Conservation (phyloP, 2,329 filamentous ascomycete genomes). For the Achaetomium macrosporum region DNA sequence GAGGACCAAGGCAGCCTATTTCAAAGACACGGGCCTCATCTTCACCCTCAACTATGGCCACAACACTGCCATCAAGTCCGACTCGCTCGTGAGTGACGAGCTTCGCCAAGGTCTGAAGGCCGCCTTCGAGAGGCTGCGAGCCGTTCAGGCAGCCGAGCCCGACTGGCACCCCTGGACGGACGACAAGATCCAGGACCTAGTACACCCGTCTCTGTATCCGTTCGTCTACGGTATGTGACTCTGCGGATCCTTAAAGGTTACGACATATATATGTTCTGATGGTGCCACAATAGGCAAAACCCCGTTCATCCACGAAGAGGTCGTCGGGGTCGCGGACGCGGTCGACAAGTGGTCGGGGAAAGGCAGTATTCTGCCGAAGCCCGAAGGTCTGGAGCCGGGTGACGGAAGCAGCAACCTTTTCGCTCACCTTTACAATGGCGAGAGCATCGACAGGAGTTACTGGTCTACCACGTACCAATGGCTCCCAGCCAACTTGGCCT, state of each 20-base stretch:
- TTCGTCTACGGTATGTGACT: slow-evolving; percentile 37
- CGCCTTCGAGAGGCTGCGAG: slow-evolving; percentile 38
- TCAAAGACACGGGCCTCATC: slow-evolving; percentile 35
- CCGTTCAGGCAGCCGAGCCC: slow-evolving; percentile 33
- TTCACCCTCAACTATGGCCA: slow-evolving; percentile 38
- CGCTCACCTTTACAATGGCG: not conserved
- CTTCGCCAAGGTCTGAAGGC: slow-evolving; percentile 31
- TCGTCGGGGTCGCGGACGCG: slow-evolving; percentile 26
- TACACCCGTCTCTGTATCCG: slow-evolving; percentile 56
- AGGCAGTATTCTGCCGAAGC: slow-evolving; percentile 19
- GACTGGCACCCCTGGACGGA: slow-evolving; percentile 54
- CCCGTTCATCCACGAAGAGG: slow-evolving; percentile 32
- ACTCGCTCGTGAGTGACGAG: slow-evolving; percentile 35
- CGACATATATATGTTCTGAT: not conserved
- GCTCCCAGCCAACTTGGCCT: slow-evolving; percentile 34
- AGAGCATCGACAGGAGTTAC: not conserved
- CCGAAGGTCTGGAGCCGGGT: not conserved
- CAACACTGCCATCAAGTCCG: slow-evolving; percentile 46
- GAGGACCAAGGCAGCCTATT: slow-evolving; percentile 43
- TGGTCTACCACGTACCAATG: slow-evolving; percentile 30
- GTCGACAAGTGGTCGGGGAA: slow-evolving; percentile 24
- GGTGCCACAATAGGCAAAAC: not conserved
- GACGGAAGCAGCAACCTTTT: not conserved
- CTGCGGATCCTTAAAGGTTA: not conserved
- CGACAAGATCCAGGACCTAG: slow-evolving; percentile 49